Evolutionary conservation across 2,329 filamentous ascomycete genomes (phyloP), one percentile per base, ranked within the genome.

Genomic region (Colletotrichum brevisporum): DNA sequence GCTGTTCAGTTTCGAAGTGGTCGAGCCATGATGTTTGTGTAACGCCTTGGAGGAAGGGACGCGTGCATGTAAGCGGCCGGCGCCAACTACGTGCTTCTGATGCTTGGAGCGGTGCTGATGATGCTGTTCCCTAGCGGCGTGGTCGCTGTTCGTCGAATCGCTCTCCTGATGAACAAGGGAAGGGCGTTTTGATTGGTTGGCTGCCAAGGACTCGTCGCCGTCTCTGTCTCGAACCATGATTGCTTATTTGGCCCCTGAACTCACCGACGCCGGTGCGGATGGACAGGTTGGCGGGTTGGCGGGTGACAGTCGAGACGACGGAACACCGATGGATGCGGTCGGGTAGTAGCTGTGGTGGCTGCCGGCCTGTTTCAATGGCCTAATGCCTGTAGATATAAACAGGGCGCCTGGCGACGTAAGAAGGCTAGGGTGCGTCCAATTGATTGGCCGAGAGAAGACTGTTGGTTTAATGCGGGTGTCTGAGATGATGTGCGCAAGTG

Each of bases 151-250:
- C 73, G 79, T 79, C 50, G 78, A 79, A 67, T 81, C 79, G 73
- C 76, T 80, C 73, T 81, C 74, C 70, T 75, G 77, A 67, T 77
- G 79, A 71, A 73, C 73, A 68, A 76, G 77, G 63, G 79, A 72
- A 75, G 84, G 82, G 27, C 83, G 83, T 80, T 87, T 88, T 88
- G 85, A 88, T 88, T 88, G 86, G 86, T 80, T 79, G 76, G 79
- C 78, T 73, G 80, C 78, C 73, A 83, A 81, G 79, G 82, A 79
- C 79, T 83, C 84, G 78, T 85, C 82, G 74, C 76, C 76, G 74
- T 87, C 83, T 77, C 78, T 81, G 76, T 84, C 83, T 75, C 78
- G 79, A 75, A 80, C 76, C 83, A 81, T 79, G 73, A 60, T 73
- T 78, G 78, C 72, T 73, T 70, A 62, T 70, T 70, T 53, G 52